phyloP scores from a whole-genome alignment of 768 basidiomycete genomes.

The Macrocybe gigantea region DNA sequence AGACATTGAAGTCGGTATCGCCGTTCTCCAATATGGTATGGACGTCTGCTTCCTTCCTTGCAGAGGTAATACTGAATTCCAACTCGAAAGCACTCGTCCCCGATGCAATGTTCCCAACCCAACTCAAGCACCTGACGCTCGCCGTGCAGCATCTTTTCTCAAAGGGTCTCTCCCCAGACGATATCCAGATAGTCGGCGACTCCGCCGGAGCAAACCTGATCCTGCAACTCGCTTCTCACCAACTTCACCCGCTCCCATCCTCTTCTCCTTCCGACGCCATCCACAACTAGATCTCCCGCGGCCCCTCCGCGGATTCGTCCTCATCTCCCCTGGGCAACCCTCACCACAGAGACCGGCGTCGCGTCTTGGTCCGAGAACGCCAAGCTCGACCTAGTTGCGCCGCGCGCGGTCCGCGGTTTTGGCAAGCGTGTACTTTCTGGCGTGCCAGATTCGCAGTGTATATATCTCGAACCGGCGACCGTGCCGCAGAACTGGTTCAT shows the following conservation, averaged over 20 bases:
- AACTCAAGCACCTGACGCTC: slow-evolving; percentile 17
- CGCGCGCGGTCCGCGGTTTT: background rate
- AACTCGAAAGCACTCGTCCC: slow-evolving; percentile 18
- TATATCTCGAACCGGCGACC: slow-evolving; percentile 23
- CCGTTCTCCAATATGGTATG: slow-evolving; percentile 19
- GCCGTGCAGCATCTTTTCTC: slow-evolving; percentile 23
- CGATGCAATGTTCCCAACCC: slow-evolving; percentile 21
- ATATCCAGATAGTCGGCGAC: slow-evolving; percentile 24
- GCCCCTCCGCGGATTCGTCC: slow-evolving; percentile 16
- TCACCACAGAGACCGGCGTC: slow-evolving; percentile 7
- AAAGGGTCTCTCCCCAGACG: slow-evolving; percentile 17
- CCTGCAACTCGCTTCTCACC: slow-evolving; percentile 20
- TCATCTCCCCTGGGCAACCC: slow-evolving; percentile 26
- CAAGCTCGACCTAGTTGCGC: slow-evolving; percentile 16
- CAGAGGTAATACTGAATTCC: no score
- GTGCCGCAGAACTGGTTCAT: slow-evolving; percentile 25
- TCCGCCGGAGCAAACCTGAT: slow-evolving; percentile 28
- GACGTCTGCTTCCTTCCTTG: background rate
- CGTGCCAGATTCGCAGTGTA: background rate
- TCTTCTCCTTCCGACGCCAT: slow-evolving; percentile 2
- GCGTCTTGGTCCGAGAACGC: slow-evolving; percentile 18
- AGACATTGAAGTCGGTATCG: slow-evolving; percentile 15
- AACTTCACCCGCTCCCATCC: slow-evolving; percentile 20
- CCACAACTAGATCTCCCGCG: slow-evolving; percentile 8
- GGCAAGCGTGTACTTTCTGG: no score